Evolutionary conservation across 768 basidiomycete species (phyloP).

Genomic region (Cubamyces lactineus): DNA sequence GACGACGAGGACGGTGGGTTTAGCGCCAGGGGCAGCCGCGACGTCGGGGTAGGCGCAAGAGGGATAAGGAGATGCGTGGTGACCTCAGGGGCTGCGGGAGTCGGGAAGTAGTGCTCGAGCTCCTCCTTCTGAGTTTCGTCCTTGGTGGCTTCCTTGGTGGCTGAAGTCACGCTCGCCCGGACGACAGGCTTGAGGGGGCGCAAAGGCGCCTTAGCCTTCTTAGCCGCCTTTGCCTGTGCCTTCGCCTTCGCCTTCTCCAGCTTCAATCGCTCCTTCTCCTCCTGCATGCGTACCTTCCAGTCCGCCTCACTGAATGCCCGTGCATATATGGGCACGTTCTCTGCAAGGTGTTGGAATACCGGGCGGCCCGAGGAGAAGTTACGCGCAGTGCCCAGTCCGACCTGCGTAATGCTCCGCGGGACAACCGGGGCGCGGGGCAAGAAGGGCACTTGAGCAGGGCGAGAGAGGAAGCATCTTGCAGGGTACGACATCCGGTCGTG

Average conservation of each 20-base stretch:
- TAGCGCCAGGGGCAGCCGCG: constrained; percentile 59
- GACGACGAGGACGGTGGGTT: constrained; percentile 31
- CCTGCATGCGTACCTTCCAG: constrained; percentile 59
- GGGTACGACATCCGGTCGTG: constrained; percentile 60
- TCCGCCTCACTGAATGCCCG: constrained; percentile 78
- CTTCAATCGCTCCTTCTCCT: constrained; percentile 40
- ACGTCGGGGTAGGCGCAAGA: constrained; percentile 72
- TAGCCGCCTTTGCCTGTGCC: constrained; percentile 26
- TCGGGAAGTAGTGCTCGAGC: constrained; percentile 66
- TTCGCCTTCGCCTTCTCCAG: constrained; percentile 30
- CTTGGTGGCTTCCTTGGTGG: constrained; percentile 30
- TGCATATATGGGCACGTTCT: constrained; percentile 71
- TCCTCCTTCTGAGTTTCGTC: constrained; percentile 42
- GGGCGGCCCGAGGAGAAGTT: constrained; percentile 76
- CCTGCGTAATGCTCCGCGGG: constrained; percentile 57
- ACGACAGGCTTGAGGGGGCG: constrained; percentile 12
- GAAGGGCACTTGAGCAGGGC: constrained; percentile 48
- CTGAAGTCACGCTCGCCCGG: constrained; percentile 17
- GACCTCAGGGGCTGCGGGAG: constrained; percentile 41
- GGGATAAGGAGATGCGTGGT: constrained; percentile 76
- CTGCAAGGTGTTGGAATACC: constrained; percentile 77
- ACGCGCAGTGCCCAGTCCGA: constrained; percentile 76
- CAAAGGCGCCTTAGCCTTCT: constrained; percentile 23
- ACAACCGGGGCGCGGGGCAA: constrained; percentile 60
- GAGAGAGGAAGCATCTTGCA: constrained; percentile 53